phyloP scores from a whole-genome alignment of 2,329 filamentous ascomycete genomes.

The Hirsutella thompsonii region DNA sequence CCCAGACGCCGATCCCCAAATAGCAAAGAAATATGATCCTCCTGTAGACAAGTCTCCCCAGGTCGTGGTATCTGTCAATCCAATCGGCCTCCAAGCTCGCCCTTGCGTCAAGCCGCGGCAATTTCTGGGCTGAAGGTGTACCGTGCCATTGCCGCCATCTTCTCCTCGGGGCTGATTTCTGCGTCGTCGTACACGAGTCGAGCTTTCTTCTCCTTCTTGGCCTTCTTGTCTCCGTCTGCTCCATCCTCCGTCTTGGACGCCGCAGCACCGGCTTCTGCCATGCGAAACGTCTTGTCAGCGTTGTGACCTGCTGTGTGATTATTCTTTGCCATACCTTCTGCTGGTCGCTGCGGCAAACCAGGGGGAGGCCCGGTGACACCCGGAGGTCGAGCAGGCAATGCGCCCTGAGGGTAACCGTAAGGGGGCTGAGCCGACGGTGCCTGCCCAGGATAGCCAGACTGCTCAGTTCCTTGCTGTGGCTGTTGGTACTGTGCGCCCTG shows the following conservation, averaged over 20 bases:
- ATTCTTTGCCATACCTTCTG: constrained; percentile 17
- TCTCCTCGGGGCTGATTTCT: constrained; percentile 75
- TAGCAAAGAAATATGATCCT: neutral
- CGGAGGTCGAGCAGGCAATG: constrained; percentile 32
- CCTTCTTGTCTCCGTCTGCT: constrained; percentile 45
- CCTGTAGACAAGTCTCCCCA: neutral
- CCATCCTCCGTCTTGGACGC: constrained; percentile 27
- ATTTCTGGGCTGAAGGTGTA: constrained; percentile 45
- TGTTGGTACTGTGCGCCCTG: constrained; percentile 1
- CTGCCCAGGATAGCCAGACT: constrained; percentile 12
- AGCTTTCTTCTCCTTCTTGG: constrained; percentile 51
- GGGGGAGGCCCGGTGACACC: constrained; percentile 22
- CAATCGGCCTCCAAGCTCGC: neutral
- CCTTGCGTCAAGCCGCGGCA: neutral
- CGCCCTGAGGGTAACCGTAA: constrained; percentile 22
- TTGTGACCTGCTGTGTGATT: constrained; percentile 34
- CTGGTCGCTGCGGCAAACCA: constrained; percentile 31
- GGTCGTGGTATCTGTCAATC: neutral
- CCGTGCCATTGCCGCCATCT: constrained; percentile 65
- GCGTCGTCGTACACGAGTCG: constrained; percentile 74
- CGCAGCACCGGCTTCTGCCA: constrained; percentile 49
- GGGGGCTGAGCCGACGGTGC: constrained; percentile 9
- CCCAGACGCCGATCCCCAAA: neutral
- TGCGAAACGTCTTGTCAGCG: constrained; percentile 52
- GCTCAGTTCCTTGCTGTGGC: constrained; percentile 10